Base-by-base conservation (phyloP, 768 basidiomycete genomes). In the Amylocystis lapponica region DNA sequence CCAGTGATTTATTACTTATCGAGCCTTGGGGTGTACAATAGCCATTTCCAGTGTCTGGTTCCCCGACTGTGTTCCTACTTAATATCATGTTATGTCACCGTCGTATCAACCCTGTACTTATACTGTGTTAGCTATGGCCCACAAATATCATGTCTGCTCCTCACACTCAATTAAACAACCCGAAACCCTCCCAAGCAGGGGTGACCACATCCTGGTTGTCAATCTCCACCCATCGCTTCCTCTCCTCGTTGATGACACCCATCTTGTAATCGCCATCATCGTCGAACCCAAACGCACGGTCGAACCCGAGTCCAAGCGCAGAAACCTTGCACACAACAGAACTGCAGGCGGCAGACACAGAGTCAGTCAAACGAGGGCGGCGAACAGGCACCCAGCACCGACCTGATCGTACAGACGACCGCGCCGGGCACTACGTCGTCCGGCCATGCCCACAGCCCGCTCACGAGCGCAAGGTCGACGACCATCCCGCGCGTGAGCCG, bases 391-490 rank as follows among this genome's bases (percentile, higher is more conserved):
- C n/a, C 20, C 32, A 22, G 9, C 6, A 53, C 72, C 8, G 44
- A 81, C 82, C 71, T 75, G n/a, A 79, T 57, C 3, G 76, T 72
- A 54, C 82, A 84, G 25, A 86, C 59, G 5, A 68, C 64, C 17
- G 76, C 78, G 12, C 68, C 67, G 1, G 83, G 80, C 14, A 58
- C 54, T 4, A 69, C 57, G 30, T 75, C 73, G 12, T 62, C 63
- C 7, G 62, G 53, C 48, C 58, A 60, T 3, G 67, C 58, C 84
- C 84, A 86, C 31, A 79, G 53, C 13, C 84, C 84, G 42, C 71
- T 76, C 20, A 84, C 46, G 54, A 85, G 46, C 10, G 84, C 83
- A 47, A 84, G 72, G 58, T 86, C 84, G 5, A 85, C 75, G 36
- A 86, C 57, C 69, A 79, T 75, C 2, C 83, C 84, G 36, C 67